phyloP scores from a whole-genome alignment of 768 basidiomycete species.

The Tephrocybe rancida region DNA sequence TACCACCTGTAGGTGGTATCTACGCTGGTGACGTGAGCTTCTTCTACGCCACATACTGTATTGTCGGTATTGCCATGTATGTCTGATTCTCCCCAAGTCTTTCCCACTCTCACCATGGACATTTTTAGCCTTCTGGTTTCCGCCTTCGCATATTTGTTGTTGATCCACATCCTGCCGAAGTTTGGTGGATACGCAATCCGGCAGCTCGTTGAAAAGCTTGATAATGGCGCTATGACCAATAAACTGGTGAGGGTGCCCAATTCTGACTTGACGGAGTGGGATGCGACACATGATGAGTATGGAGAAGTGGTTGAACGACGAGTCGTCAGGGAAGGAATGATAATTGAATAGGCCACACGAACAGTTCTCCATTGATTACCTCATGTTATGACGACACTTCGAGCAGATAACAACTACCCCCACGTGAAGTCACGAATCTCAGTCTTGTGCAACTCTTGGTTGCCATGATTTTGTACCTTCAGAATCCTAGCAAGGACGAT shows the following conservation, averaged over 20 bases:
- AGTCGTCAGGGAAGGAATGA: no score
- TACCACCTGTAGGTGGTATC: slow-evolving; percentile 39
- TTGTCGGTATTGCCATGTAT: slow-evolving; percentile 37
- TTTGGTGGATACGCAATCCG: slow-evolving; percentile 44
- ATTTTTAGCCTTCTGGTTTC: slow-evolving; percentile 34
- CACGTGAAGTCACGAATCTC: no score
- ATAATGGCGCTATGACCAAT: slow-evolving; percentile 35
- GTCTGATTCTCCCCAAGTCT: slow-evolving; percentile 10
- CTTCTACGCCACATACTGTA: slow-evolving; percentile 45
- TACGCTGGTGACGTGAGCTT: slow-evolving; percentile 42
- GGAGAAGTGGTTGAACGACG: slow-evolving; percentile 26
- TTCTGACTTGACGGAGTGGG: slow-evolving; percentile 32
- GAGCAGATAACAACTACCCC: no score
- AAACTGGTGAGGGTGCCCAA: slow-evolving; percentile 32
- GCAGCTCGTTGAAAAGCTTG: slow-evolving; percentile 42
- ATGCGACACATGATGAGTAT: slow-evolving; percentile 36
- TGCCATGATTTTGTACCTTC: no score
- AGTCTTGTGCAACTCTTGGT: no score
- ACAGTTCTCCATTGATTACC: no score
- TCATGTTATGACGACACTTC: no score
- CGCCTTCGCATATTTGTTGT: slow-evolving; percentile 30
- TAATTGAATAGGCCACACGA: not conserved
- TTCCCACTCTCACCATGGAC: not conserved
- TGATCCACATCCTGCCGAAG: slow-evolving; percentile 44
- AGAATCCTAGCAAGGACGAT: no score